Percentiles rank a stretch among this genome's conserved stretches.
phyloP scores from a whole-genome alignment of 1,284 basidiomycete species.

The Sanghuangporus sanghuang region DNA sequence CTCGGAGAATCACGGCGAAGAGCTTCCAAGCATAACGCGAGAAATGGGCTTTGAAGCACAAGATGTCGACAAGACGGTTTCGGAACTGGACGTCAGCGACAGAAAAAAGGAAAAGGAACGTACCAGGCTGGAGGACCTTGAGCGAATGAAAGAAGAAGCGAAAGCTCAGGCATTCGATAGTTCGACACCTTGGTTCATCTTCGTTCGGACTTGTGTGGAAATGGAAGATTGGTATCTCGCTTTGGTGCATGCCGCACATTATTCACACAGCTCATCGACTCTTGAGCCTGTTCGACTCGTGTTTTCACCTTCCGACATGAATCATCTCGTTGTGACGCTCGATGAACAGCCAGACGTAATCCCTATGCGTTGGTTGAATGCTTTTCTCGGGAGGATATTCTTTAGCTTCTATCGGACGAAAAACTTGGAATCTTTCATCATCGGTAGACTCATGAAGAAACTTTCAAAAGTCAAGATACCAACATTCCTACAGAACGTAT shows the following conservation, averaged over 20 bases:
- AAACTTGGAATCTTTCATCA: conserved; percentile 78
- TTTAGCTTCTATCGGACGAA: conserved; percentile 88
- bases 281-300: conserved; percentile 55
- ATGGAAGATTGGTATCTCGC: conserved; percentile 97
- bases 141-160: conserved; percentile 40
- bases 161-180: conserved; percentile 45
- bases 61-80: conserved; percentile 34
- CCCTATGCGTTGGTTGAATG: conserved; percentile 96
- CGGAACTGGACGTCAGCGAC: conserved; percentile 29
- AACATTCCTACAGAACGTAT: conserved; percentile 78
- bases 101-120: conserved; percentile 41
- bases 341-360: conserved; percentile 94
- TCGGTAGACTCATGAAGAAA: conserved; percentile 89
- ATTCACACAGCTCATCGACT: conserved; percentile 51
- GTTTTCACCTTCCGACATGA: conserved; percentile 81
- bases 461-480: conserved; percentile 88
- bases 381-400: conserved; percentile 87
- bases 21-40: conserved; percentile 47
- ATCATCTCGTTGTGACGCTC: conserved; percentile 74
- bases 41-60: conserved; percentile 43
- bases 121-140: conserved; percentile 39
- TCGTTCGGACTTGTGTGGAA: conserved; percentile 76
- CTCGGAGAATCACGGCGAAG: conserved; percentile 25
- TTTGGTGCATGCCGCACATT: conserved; percentile 68
- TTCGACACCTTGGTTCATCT: conserved; percentile 81